Conservation (phyloP, 2,329 filamentous ascomycete species). For the Phyllosticta ampelicida region DNA sequence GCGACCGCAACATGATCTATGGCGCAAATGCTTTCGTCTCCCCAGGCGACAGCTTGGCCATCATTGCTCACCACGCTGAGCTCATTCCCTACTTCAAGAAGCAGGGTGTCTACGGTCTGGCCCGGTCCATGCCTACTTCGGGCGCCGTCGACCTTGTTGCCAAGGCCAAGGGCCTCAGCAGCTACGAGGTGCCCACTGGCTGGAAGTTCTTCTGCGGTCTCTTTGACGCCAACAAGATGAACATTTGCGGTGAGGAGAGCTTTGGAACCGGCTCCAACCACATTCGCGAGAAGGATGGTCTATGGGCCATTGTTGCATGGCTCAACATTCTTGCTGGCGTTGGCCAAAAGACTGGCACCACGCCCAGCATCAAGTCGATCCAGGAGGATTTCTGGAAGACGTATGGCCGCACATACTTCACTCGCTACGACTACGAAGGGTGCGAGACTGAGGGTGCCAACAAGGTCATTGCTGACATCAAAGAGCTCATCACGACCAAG, state of each 20-base stretch:
- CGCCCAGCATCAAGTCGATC: slow-evolving; percentile 88
- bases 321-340: slow-evolving; percentile 96
- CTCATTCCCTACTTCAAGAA: slow-evolving; percentile 98
- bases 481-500: slow-evolving; percentile 61
- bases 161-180: slow-evolving; percentile 80
- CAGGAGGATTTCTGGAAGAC: slow-evolving; percentile 95
- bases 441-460: slow-evolving; percentile 84
- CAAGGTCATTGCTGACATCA: slow-evolving; percentile 76
- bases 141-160: slow-evolving; percentile 92
- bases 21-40: slow-evolving; percentile 94
- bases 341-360: slow-evolving; percentile 68
- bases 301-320: slow-evolving; percentile 97
- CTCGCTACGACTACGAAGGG: slow-evolving; percentile 95
- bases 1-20: slow-evolving; percentile 99
- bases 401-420: slow-evolving; percentile 98
- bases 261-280: slow-evolving; percentile 98
- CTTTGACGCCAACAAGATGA: slow-evolving; percentile 89
- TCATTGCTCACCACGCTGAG: slow-evolving; percentile 93
- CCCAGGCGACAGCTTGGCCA: slow-evolving; percentile 91
- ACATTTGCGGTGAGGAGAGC: slow-evolving; percentile 96
- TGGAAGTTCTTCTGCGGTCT: slow-evolving; percentile 99
- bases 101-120: slow-evolving; percentile 89
- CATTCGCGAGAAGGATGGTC: slow-evolving; percentile 96
- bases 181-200: slow-evolving; percentile 94
- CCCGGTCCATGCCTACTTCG: slow-evolving; percentile 94